Conservation (phyloP, 306 rosid species). For the Lupinus albus region DNA sequence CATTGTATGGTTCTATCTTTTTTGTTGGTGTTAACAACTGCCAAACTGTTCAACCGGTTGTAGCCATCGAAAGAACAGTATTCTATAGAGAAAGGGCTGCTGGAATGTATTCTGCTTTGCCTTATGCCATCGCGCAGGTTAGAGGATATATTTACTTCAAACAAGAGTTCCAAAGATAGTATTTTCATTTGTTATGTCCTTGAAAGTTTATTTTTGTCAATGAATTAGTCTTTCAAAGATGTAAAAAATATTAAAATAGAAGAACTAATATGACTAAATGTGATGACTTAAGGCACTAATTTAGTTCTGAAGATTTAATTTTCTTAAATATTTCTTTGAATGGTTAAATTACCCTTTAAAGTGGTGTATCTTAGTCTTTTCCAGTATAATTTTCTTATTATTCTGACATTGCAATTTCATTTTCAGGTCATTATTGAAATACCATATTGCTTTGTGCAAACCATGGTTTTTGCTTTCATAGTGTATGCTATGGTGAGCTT, state of each 20-base stretch:
- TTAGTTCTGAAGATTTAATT: too few relatives aligned
- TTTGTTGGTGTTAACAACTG: constrained; percentile 86
- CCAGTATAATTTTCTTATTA: background rate
- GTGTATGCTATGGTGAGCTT: constrained; percentile 88
- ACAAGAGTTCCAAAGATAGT: too few relatives aligned
- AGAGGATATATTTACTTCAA: background rate
- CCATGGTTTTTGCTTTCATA: constrained; percentile 57
- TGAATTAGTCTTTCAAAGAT: too few relatives aligned
- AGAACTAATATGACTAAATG: too few relatives aligned
- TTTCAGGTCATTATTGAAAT: constrained; percentile 76
- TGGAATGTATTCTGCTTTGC: constrained; percentile 89
- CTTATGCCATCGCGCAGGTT: constrained; percentile 89
- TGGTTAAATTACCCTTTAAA: background rate
- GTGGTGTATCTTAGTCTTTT: too few relatives aligned
- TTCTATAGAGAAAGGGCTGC: constrained; percentile 92
- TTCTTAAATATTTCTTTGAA: too few relatives aligned
- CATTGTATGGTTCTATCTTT: constrained; percentile 73
- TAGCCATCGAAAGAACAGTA: constrained; percentile 79
- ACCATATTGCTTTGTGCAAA: constrained; percentile 70
- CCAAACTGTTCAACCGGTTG: constrained; percentile 81
- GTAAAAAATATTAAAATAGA: too few relatives aligned
- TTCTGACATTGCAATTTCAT: constrained; percentile 23
- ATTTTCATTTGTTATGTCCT: too few relatives aligned
- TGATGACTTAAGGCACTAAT: too few relatives aligned
- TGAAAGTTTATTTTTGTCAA: too few relatives aligned